Percentiles rank a stretch among this genome's conserved stretches.
phyloP scores from a whole-genome alignment of 768 basidiomycete genomes.

The Dentipellis fragilis region DNA sequence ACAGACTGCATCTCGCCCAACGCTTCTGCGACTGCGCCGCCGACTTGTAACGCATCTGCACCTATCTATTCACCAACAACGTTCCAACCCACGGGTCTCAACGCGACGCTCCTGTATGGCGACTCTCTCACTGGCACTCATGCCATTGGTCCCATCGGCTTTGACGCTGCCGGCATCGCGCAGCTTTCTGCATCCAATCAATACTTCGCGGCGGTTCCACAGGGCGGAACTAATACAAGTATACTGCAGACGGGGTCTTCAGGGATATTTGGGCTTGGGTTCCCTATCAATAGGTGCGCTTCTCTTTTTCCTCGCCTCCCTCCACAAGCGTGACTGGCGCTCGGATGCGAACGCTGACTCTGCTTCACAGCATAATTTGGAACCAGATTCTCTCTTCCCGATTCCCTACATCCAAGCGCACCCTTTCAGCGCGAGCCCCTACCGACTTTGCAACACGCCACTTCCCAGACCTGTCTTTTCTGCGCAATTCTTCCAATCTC shows the following conservation, averaged over 20 bases:
- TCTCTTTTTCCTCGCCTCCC: not conserved
- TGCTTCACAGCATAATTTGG: conserved; percentile 10
- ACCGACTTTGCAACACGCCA: not conserved
- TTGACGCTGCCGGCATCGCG: conserved; percentile 39
- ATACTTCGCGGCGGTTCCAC: conserved; percentile 53
- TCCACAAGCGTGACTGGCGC: not conserved
- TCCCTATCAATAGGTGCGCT: conserved; percentile 58
- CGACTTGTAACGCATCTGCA: conserved; percentile 4
- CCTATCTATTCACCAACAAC: conserved; percentile 40
- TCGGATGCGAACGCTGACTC: no score
- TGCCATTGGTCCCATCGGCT: conserved; percentile 54
- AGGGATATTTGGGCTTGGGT: conserved; percentile 70
- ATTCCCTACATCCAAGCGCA: not conserved
- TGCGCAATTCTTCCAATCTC: not conserved
- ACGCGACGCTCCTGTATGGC: conserved; percentile 50
- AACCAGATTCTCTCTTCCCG: conserved; percentile 4
- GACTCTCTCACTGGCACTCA: conserved; percentile 65
- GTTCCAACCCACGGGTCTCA: conserved; percentile 38
- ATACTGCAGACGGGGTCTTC: conserved; percentile 44
- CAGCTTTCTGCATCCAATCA: conserved; percentile 39
- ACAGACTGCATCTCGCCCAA: conserved; percentile 35
- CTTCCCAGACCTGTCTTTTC: conserved; percentile 9
- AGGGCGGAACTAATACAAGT: conserved; percentile 50
- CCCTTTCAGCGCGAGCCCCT: not conserved
- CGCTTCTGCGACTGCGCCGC: conserved; percentile 24